Base-by-base conservation (phyloP, 2,329 filamentous ascomycete species). In the Arthrocladium fulminans region DNA sequence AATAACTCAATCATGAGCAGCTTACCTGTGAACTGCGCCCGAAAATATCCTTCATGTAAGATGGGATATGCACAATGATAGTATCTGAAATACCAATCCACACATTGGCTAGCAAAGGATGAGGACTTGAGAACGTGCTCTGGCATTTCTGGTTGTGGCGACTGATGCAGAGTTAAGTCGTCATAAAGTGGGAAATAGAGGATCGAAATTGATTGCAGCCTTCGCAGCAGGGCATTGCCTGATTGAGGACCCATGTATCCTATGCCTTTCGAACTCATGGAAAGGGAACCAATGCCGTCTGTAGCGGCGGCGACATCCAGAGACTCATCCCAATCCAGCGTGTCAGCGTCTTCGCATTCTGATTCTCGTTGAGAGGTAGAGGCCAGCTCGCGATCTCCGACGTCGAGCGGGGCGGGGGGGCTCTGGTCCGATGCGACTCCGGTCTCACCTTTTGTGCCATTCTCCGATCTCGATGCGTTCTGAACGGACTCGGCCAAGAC, bases 21-120 rank as follows among this genome's bases (percentile, higher is more conserved):
- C n/a, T n/a, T n/a, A n/a, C n/a, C n/a, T n/a, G n/a, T 63, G 48
- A 71, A 69, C 27, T 68, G 62, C 48, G 68, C 65, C 19, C 68
- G 67, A 53, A 71, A 71, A 9, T 63, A 59, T 51, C 67, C 63
- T 19, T 40, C 37, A 22, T 40, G 37, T 3, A 40, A 20, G 23
- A 40, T 40, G 15, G 37, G 37, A 40, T 40, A 40, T 12, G 37
- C 37, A 6, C 15, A 13, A 13, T 40, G 37, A 23, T 40, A 40
- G 23, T 19, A 40, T 22, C 20, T n/a, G 20, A 40, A 40, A 40
- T 40, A 40, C 37, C 37, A 46, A 37, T 46, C 43, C 22, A 46
- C 17, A 25, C 43, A 46, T 24, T 46, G 43, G 19, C 15, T 37
- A 17, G 25, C 20, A 20, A 46, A 46, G 8, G 25, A 19, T 23